A percentile compares a stretch with the other conserved stretches of the same genome.
These are phyloP conservation scores for Sporothrix euskadiensis DNA, from an alignment of 2,329 filamentous ascomycete species.

Conservation along the genomic window DNA sequence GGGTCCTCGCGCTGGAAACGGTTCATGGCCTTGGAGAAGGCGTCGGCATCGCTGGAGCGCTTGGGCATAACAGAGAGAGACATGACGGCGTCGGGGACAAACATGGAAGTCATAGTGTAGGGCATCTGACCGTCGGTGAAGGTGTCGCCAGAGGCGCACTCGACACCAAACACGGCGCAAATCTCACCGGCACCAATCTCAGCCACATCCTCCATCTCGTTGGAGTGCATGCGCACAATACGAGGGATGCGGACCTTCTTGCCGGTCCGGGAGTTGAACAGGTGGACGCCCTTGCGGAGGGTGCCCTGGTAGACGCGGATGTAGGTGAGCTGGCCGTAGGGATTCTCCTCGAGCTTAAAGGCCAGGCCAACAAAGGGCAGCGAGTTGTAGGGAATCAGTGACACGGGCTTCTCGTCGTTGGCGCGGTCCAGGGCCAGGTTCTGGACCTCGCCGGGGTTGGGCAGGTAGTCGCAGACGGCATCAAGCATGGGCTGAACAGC, in stretches of 20 bases:
- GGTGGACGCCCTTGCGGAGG: slow-evolving; percentile 81
- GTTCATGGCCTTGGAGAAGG: slow-evolving; percentile 98
- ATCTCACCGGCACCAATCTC: slow-evolving; percentile 97
- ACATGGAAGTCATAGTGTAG: slow-evolving; percentile 98
- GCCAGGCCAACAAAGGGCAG: slow-evolving; percentile 92
- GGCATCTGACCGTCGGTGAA: slow-evolving; percentile 92
- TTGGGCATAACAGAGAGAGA: slow-evolving; percentile 97
- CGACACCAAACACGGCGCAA: slow-evolving; percentile 95
- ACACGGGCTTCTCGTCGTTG: slow-evolving; percentile 74
- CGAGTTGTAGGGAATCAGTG: slow-evolving; percentile 89
- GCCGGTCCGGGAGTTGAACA: slow-evolving; percentile 90
- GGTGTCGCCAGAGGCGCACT: slow-evolving; percentile 95
- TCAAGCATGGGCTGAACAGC: slow-evolving; percentile 93
- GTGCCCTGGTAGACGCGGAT: slow-evolving; percentile 97
- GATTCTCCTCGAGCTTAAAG: slow-evolving; percentile 99
- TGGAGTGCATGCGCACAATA: slow-evolving; percentile 99
- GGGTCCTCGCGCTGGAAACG: slow-evolving; percentile 98
- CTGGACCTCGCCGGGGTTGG: slow-evolving; percentile 84
- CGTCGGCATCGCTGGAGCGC: slow-evolving; percentile 83
- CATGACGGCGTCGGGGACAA: slow-evolving; percentile 96
- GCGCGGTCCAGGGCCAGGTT: slow-evolving; percentile 86
- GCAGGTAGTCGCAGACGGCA: slow-evolving; percentile 92
- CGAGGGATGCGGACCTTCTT: slow-evolving; percentile 96
- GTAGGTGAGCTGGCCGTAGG: slow-evolving; percentile 97
- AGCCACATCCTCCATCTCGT: slow-evolving; percentile 95